phyloP scores from a whole-genome alignment of 345 rosid species.

The Pistacia integerrima region DNA sequence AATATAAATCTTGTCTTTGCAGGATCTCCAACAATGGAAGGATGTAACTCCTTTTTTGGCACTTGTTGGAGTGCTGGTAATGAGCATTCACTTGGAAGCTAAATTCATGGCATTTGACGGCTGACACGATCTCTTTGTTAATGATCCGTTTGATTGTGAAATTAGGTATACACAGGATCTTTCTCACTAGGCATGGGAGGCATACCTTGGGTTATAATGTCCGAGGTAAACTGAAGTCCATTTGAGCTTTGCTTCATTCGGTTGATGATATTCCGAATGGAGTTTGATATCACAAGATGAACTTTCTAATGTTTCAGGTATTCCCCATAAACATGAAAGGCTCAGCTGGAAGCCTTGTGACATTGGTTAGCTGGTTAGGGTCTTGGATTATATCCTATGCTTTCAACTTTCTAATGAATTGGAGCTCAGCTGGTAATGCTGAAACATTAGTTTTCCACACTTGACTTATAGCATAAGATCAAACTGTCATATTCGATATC shows the following conservation, averaged over 20 bases:
- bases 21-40: constrained; percentile 53
- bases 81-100: not conserved
- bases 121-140: not conserved
- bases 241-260: not conserved
- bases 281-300: not conserved
- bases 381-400: constrained; percentile 75
- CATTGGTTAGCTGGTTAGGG: constrained; percentile 75
- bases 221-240: constrained; percentile 52
- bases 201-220: constrained; percentile 79
- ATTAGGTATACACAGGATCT: constrained; percentile 45
- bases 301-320: constrained; percentile 44
- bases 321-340: constrained; percentile 86
- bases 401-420: constrained; percentile 60
- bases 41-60: constrained; percentile 46
- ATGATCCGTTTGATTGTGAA: not conserved
- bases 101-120: not conserved
- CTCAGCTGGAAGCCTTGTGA: constrained; percentile 82
- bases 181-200: constrained; percentile 73
- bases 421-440: constrained; percentile 48
- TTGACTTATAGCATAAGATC: not conserved
- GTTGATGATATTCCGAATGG: not conserved
- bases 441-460: not conserved
- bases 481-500: not conserved
- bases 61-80: constrained; percentile 59
- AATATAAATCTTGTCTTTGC: constrained; percentile 7